Base-by-base conservation (phyloP, 2,329 filamentous ascomycete genomes). In the Trichoderma citrinoviride region DNA sequence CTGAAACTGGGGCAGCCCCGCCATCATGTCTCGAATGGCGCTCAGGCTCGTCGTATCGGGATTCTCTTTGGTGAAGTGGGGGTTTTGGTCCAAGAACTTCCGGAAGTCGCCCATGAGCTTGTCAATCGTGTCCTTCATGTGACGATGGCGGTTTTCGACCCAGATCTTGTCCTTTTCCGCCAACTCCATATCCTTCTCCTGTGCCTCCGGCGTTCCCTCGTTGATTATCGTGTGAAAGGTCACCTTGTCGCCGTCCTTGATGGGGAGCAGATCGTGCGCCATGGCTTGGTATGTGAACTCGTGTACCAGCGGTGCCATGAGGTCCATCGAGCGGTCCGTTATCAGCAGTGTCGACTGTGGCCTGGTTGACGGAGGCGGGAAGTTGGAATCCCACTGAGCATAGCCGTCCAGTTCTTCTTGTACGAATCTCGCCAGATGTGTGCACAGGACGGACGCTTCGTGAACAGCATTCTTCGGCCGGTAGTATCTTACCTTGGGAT, bases 241-340 rank as follows among this genome's bases (percentile, higher is more conserved):
- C 10, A 96, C 85, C 75, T 95, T 97, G 69, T 97, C 93, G 25
- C 86, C 89, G 61, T 98, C 95, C 71, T 90, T 88, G 73, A 99
- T 92, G 0, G 90, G 90, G 33, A 99, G 80, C 8, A 99, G 81
- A 74, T 99, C 95, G 76, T 97, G 92, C 3, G 92, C 94, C 94
- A 99, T 98, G 57, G 95, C 93, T 77, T 99, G 95, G 75, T 98
- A 99, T 14, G 95, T 97, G 75, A 99, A 97, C 73, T 99, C 95
- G 77, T 99, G 95, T 4, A 98, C 75, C 12, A 98, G 79, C 1
- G 95, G 95, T 0, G 94, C 89, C 79, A 90, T 87, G 3, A 97
- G 78, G 75, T 99, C 95, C 90, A 99, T 95, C 7, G 93, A 92
- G 67, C 95, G 87, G 76, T 98, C 95, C 1, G 93, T 91, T 67